Base-by-base conservation (phyloP, 306 rosid species). In the Mimosa bimucronata region DNA sequence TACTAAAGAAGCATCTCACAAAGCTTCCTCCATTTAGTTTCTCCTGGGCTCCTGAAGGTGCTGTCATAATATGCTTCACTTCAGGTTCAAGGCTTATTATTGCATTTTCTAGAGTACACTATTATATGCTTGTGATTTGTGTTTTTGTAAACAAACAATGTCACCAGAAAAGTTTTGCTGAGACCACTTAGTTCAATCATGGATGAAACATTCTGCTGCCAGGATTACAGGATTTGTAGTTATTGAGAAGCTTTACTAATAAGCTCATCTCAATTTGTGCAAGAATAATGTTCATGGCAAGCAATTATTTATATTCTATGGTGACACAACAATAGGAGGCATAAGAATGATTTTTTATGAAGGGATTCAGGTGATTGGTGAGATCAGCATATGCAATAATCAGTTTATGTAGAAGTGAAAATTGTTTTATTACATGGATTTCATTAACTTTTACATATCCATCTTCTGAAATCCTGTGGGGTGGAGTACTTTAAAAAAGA, bases 41-140 rank as follows among this genome's bases (percentile, higher is more conserved):
- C 87, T 83, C 85, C 2, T 91, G 87, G 93, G 97, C 98, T 57
- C 86, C 89, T 3, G 87, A 91, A 52, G 90, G 89, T 4, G 84
- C 86, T 78, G 96, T 78, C 40, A 67, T 95, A 55, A 86, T 95
- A 65, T 95, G 96, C 89, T 95, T 92, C 77, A 95, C 98, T 77
- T 95, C 98, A 85, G 98, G 98, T 89, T 80, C 64, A 66, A 61
- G 48, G 58, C 83, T 41, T 21, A 74, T 15, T 15, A 50, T 48
- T 58, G 26, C 77, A 42, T 83, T 37, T 83, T 37, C 53, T 40
- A 5, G 21, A 41, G 41, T 19, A 38, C 53, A n/a, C 40, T 30
- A 14, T 62, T 40, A 26, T 37, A 26, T 60, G 66, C 66, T 60
- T 26, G 31, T 46, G 46, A 52, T 62, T 44, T 50, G 40, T 53